phyloP scores from a whole-genome alignment of 495 filamentous ascomycete genomes.

The Lasiosphaeriaceae sp. region DNA sequence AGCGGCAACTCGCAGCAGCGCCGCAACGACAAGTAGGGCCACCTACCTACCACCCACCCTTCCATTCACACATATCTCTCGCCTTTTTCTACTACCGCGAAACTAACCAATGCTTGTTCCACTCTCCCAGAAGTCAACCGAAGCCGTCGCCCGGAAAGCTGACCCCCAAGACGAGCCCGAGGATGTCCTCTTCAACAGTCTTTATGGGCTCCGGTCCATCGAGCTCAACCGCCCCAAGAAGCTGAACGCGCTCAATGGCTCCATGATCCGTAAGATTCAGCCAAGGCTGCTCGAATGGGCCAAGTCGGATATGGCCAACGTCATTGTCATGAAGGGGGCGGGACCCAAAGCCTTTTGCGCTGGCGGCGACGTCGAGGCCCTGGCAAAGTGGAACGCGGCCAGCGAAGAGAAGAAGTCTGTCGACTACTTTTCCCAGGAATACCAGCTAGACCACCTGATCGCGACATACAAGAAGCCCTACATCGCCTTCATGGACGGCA shows the following conservation, averaged over 20 bases:
- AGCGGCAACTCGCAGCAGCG: slow-evolving; percentile 48
- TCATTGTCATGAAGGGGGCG: slow-evolving; percentile 86
- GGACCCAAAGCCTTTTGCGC: slow-evolving; percentile 85
- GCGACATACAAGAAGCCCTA: slow-evolving; percentile 94
- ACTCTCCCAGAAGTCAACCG: slow-evolving; percentile 57
- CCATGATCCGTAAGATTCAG: slow-evolving; percentile 90
- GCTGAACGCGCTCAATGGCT: slow-evolving; percentile 84
- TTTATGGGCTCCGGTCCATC: slow-evolving; percentile 85
- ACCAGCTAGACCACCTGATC: slow-evolving; percentile 88
- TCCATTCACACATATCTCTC: background rate
- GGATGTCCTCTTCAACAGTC: slow-evolving; percentile 86
- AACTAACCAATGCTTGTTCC: too few species aligned
- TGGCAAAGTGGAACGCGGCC: slow-evolving; percentile 67
- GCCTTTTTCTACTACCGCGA: background rate
- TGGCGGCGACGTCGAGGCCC: slow-evolving; percentile 79
- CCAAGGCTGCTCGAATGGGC: slow-evolving; percentile 87
- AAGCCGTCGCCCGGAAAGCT: slow-evolving; percentile 28
- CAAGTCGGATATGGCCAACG: slow-evolving; percentile 88
- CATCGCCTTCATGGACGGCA: slow-evolving; percentile 93
- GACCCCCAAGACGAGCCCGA: slow-evolving; percentile 69
- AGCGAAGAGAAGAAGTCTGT: slow-evolving; percentile 61
- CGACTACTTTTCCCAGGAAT: slow-evolving; percentile 89
- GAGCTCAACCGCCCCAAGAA: slow-evolving; percentile 91
- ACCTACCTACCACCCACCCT: background rate
- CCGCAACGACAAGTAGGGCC: slow-evolving; percentile 44